Evolutionary conservation across 2,329 filamentous ascomycete genomes (phyloP).

Genomic region (Claviceps humidiphila): DNA sequence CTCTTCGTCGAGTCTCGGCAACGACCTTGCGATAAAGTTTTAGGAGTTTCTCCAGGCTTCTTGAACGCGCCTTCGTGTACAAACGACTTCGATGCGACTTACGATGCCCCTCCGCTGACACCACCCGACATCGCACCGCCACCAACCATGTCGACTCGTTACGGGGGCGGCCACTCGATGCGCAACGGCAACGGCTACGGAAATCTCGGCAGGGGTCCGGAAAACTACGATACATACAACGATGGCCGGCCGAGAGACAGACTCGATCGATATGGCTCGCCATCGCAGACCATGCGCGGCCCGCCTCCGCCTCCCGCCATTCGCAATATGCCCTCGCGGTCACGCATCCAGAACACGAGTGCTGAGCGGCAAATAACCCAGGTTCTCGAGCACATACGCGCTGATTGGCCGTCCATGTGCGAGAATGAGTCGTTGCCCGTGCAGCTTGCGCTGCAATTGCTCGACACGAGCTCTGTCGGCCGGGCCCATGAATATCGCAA

Average conservation of each 20-base stretch:
- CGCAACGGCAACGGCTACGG: slow-evolving; percentile 30
- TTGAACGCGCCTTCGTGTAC: not conserved
- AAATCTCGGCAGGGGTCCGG: slow-evolving; percentile 25
- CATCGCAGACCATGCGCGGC: slow-evolving; percentile 20
- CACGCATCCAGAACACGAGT: slow-evolving; percentile 29
- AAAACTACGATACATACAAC: slow-evolving; percentile 34
- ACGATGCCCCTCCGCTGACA: slow-evolving; percentile 8
- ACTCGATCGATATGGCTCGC: slow-evolving; percentile 28
- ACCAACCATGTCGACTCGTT: slow-evolving; percentile 36
- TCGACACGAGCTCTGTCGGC: slow-evolving; percentile 87
- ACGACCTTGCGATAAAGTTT: no score
- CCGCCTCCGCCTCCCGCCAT: slow-evolving; percentile 15
- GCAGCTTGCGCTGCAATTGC: slow-evolving; percentile 84
- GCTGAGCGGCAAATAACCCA: slow-evolving; percentile 44
- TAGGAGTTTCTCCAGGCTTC: not conserved
- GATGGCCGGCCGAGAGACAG: slow-evolving; percentile 32
- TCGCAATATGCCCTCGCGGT: slow-evolving; percentile 22
- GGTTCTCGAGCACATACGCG: slow-evolving; percentile 70
- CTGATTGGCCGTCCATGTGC: slow-evolving; percentile 87
- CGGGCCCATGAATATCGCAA: slow-evolving; percentile 77
- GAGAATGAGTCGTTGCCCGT: slow-evolving; percentile 81
- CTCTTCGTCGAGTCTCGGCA: no score
- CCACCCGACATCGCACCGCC: not conserved
- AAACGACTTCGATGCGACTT: not conserved
- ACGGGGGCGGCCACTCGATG: slow-evolving; percentile 24